These are phyloP conservation scores for Suhomyces coccinellae DNA, from an alignment of 1,139 yeast genomes.

Conservation along the genomic window DNA sequence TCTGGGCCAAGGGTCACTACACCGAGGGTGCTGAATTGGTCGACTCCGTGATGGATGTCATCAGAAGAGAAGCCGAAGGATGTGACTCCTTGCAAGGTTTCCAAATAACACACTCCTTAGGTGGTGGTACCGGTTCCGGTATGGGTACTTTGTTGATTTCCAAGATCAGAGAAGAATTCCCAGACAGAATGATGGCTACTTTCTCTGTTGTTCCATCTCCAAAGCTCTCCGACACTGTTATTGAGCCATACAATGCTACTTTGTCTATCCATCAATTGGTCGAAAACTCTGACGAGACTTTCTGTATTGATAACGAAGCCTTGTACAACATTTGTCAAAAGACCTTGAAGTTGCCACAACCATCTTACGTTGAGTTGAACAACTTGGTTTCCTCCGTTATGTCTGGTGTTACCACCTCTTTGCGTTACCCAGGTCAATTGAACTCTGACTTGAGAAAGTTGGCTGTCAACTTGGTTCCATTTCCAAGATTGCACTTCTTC, in stretches of 20 bases:
- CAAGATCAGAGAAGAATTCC: conserved; percentile 31
- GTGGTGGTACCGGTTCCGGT: conserved; percentile 98
- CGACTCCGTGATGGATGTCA: conserved; percentile 83
- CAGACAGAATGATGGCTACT: conserved; percentile 95
- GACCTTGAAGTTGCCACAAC: conserved; percentile 77
- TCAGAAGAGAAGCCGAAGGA: conserved; percentile 91
- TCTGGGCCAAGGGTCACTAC: conserved; percentile 96
- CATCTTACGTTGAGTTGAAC: conserved; percentile 76
- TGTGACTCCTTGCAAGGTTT: conserved; percentile 93
- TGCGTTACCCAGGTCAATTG: conserved; percentile 92
- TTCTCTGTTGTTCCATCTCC: conserved; percentile 93
- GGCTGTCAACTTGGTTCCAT: conserved; percentile 91
- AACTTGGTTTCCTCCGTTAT: conserved; percentile 82
- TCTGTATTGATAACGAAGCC: conserved; percentile 94
- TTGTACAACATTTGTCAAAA: conserved; percentile 84
- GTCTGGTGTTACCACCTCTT: conserved; percentile 89
- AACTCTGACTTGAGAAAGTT: conserved; percentile 88
- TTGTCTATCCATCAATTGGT: conserved; percentile 90
- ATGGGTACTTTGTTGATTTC: conserved; percentile 54
- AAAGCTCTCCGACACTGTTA: conserved; percentile 87
- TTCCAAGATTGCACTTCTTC: conserved; percentile 92
- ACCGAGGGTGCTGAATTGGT: conserved; percentile 95
- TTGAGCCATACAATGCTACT: conserved; percentile 92
- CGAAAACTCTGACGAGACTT: conserved; percentile 87
- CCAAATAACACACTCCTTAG: conserved; percentile 90